These are phyloP conservation scores for Ganoderma meredithae DNA, from an alignment of 1,284 basidiomycete species.

Conservation along the genomic window DNA sequence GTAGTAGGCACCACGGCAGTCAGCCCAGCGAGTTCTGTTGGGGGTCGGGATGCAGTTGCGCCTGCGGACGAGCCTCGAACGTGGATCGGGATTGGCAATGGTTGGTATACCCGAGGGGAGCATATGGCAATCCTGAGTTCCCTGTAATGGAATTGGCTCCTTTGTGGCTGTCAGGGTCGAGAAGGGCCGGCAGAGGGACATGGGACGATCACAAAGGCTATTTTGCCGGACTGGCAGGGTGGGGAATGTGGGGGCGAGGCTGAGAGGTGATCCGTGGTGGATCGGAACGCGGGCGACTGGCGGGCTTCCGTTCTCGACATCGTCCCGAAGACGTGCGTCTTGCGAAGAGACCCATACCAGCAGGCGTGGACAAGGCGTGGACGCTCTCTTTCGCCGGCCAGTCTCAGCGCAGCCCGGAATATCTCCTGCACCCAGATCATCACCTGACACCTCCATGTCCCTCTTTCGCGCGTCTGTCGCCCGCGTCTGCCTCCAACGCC, in stretches of 20 bases:
- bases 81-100: constrained; percentile 1
- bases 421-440: constrained; percentile 5
- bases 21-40: background rate
- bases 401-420: background rate
- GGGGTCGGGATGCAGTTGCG: background rate
- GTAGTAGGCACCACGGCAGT: constrained; percentile 39
- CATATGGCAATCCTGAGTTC: constrained; percentile 1
- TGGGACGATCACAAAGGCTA: constrained; percentile 10
- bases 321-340: constrained; percentile 7
- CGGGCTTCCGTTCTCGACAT: constrained; percentile 22
- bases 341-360: background rate
- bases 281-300: constrained; percentile 9
- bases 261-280: constrained; percentile 14
- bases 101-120: constrained; percentile 16
- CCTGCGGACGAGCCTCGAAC: background rate
- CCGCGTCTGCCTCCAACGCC: constrained; percentile 15
- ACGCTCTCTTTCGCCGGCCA: background rate
- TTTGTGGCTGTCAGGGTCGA: constrained; percentile 2
- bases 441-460: background rate
- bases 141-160: constrained; percentile 13
- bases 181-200: background rate
- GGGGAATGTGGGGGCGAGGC: background rate
- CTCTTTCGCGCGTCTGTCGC: constrained; percentile 5
- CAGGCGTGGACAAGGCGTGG: background rate
- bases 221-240: background rate